Evolutionary conservation across 352 stramenopile genomes (phyloP).

Genomic region (Globisporangium ultimum): DNA sequence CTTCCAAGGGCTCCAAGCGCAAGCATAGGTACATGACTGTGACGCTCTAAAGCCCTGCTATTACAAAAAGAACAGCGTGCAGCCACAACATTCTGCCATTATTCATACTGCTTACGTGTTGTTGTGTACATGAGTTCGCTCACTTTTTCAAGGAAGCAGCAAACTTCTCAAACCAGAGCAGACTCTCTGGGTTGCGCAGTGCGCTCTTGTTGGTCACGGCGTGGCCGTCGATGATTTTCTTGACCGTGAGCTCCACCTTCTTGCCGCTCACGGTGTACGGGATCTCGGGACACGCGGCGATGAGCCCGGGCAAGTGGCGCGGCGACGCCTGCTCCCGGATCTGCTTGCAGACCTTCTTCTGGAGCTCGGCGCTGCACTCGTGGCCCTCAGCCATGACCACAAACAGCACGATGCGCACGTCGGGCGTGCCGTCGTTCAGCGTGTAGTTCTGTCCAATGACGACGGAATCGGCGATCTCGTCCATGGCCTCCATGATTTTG

Average conservation of each 20-base stretch:
- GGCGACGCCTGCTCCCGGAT: slow-evolving; percentile 66
- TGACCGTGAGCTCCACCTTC: slow-evolving; percentile 78
- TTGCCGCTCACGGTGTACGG: slow-evolving; percentile 79
- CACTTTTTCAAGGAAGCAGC: slow-evolving; percentile 22
- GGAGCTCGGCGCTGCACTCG: slow-evolving; percentile 37
- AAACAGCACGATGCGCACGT: slow-evolving; percentile 77
- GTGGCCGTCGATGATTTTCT: slow-evolving; percentile 71
- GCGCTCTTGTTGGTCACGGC: slow-evolving; percentile 57
- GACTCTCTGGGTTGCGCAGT: slow-evolving; percentile 63
- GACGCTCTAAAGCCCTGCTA: too few species aligned
- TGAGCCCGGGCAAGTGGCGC: slow-evolving; percentile 58
- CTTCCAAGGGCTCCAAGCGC: neutral
- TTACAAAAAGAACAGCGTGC: too few species aligned
- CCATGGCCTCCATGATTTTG: slow-evolving; percentile 70
- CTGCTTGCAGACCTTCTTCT: slow-evolving; percentile 44
- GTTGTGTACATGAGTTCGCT: neutral
- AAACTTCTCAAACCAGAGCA: slow-evolving; percentile 56
- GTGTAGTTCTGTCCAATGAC: slow-evolving; percentile 67
- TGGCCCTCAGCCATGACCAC: slow-evolving; percentile 47
- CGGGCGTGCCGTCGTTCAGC: slow-evolving; percentile 57
- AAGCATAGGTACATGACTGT: neutral
- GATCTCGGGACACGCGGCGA: slow-evolving; percentile 68
- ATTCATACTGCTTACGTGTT: too few species aligned
- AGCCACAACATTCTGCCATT: too few species aligned
- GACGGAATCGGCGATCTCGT: slow-evolving; percentile 59